Conservation (phyloP, 176 grass and related monocot species). For the Aegilops tauschii region DNA sequence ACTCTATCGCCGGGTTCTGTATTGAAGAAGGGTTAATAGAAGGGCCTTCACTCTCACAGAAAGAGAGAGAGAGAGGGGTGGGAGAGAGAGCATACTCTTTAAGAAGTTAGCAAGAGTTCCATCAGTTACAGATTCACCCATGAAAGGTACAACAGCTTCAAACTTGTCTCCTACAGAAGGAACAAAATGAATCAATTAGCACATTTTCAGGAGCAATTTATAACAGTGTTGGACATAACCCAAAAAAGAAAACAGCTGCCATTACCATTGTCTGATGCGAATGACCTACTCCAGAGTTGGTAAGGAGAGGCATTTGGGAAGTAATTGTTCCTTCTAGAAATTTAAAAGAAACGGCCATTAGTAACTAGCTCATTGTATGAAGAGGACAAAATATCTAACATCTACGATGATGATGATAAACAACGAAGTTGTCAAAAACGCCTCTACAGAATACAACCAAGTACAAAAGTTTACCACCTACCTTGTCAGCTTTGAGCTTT, state of each 20-base stretch:
- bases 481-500: conserved; percentile 38
- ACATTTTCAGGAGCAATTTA: background rate
- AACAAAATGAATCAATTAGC: conserved; percentile 8
- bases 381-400: background rate
- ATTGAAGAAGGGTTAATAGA: conserved; percentile 21
- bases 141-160: conserved; percentile 93
- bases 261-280: conserved; percentile 86
- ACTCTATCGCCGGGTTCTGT: conserved; percentile 91
- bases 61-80: background rate
- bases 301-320: conserved; percentile 64
- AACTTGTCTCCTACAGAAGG: conserved; percentile 54
- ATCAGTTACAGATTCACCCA: conserved; percentile 99
- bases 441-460: background rate
- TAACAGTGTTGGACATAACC: background rate
- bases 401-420: background rate
- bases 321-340: conserved; percentile 32
- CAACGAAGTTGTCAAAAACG: background rate
- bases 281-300: conserved; percentile 76
- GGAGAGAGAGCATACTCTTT: conserved; percentile 55
- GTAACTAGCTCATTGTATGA: background rate
- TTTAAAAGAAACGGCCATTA: conserved; percentile 5
- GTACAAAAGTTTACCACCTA: background rate
- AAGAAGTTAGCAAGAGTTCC: conserved; percentile 93
- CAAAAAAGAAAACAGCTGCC: background rate
- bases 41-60: background rate